A percentile compares a stretch with the other conserved stretches of the same genome.
Conservation (phyloP, 2,329 filamentous ascomycete species). For the Ophiocordyceps camponoti-leonardi region DNA sequence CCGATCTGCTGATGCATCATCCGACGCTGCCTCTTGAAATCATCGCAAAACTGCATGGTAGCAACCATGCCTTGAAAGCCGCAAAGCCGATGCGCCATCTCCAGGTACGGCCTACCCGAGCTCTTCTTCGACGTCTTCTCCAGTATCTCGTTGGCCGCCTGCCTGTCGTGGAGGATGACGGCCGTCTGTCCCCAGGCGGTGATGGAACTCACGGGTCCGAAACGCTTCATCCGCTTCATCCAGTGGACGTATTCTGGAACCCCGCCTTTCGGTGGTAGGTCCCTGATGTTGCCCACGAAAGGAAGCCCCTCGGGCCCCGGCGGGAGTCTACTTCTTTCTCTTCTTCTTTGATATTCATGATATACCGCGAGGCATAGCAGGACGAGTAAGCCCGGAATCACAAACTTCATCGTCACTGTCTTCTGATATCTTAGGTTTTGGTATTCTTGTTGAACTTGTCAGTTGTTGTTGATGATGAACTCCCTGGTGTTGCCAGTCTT, state of each 20-base stretch:
- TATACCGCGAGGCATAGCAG: not conserved
- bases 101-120: slow-evolving; percentile 15
- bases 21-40: slow-evolving; percentile 24
- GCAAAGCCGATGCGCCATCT: slow-evolving; percentile 18
- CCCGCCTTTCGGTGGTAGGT: slow-evolving; percentile 1
- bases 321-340: not conserved
- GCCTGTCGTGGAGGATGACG: slow-evolving; percentile 20
- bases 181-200: slow-evolving; percentile 21
- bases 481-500: too few species aligned
- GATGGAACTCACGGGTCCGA: slow-evolving; percentile 27
- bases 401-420: not conserved
- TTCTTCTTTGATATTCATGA: not conserved
- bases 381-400: not conserved
- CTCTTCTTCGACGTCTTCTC: slow-evolving; percentile 16
- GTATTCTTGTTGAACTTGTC: too few species aligned
- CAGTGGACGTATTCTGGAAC: slow-evolving; percentile 3
- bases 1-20: slow-evolving; percentile 25
- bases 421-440: too few species aligned
- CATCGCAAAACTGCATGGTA: slow-evolving; percentile 17
- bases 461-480: too few species aligned
- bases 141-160: slow-evolving; percentile 18
- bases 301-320: slow-evolving; percentile 4
- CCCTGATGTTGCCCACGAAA: slow-evolving; percentile 3
- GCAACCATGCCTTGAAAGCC: slow-evolving; percentile 4
- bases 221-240: slow-evolving; percentile 2